Evolutionary conservation across 1,284 basidiomycete species (phyloP), one percentile per base, ranked within the genome.

Genomic region (Ustanciosporium gigantosporum): DNA sequence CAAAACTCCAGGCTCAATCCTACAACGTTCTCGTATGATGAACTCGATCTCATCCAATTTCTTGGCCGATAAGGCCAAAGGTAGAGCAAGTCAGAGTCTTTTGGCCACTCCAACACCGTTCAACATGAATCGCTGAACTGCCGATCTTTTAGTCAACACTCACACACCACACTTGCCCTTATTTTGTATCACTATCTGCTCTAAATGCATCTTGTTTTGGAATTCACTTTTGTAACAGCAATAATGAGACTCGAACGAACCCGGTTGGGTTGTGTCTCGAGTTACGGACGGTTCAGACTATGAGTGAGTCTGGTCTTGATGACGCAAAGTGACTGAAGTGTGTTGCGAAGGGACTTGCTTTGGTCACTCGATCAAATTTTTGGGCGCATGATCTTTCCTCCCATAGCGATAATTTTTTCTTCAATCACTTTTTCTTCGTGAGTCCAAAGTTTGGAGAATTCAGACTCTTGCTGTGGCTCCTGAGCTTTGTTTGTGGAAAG

Each of bases 11-110:
- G 46, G 45, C 8, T 50, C 59, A 25, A 52, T 50, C 5, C 42
- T 62, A 19, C 59, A 62, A 36, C 44, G 59, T 4, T 62, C 59
- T 34, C 34, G 59, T 16, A 62, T 62, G 47, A 45, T 47, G 41
- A 62, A 56, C 21, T 44, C 59, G n/a, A 47, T 62, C 27, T 53
- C 58, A 3, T 47, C 37, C 34, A 36, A 45, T 35, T 45, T 52
- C 15, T 31, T 50, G 0, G 55, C 55, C 4, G 56, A 52, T 5
- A 53, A 53, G 31, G 52, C 41, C 5, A 56, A 52, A 34, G 46
- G 43, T 7, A 36, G 39, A 19, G 58, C 42, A 3, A 53, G 50
- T 3, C 46, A 53, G 27, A 41, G 45, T 16, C 14, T 55, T n/a
- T 19, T 27, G 5, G 44, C 41, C 7, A 37, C 44, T 1, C 31